A percentile compares a stretch with the other conserved stretches of the same genome.
These are phyloP conservation scores for Trichoderma lentiforme DNA, from an alignment of 2,329 filamentous ascomycete genomes.

Conservation along the genomic window DNA sequence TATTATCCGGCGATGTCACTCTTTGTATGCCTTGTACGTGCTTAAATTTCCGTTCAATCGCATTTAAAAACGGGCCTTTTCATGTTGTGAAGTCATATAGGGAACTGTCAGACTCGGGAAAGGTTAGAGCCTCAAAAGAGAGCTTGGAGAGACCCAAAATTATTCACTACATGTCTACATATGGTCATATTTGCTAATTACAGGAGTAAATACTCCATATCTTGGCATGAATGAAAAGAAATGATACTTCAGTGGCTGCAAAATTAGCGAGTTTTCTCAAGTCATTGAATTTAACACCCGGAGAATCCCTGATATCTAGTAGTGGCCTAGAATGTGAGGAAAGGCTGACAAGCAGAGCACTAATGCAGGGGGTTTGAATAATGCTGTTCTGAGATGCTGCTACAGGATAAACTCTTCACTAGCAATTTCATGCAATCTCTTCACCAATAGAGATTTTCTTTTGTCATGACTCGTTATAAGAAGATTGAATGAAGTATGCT, in stretches of 20 bases:
- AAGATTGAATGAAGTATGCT: background rate
- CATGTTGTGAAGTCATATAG: no score
- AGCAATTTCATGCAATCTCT: background rate
- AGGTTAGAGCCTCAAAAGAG: no score
- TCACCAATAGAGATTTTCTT: background rate
- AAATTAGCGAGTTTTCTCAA: background rate
- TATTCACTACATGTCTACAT: no score
- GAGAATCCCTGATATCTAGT: background rate
- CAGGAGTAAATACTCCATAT: background rate
- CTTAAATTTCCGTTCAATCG: background rate
- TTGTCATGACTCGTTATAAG: background rate
- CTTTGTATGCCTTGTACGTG: background rate
- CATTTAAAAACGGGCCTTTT: background rate
- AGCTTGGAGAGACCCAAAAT: no score
- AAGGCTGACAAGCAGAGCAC: background rate
- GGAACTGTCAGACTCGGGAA: no score
- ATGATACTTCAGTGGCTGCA: background rate
- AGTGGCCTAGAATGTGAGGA: background rate
- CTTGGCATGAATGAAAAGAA: background rate
- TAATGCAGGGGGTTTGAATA: background rate
- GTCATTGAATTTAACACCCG: background rate
- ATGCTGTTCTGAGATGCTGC: background rate
- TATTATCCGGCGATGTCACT: background rate
- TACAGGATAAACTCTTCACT: background rate
- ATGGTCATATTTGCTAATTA: background rate